Percentiles rank a stretch among this genome's conserved stretches.
Conservation (phyloP, 805 yeast genomes). For the Teunomyces atbi region DNA sequence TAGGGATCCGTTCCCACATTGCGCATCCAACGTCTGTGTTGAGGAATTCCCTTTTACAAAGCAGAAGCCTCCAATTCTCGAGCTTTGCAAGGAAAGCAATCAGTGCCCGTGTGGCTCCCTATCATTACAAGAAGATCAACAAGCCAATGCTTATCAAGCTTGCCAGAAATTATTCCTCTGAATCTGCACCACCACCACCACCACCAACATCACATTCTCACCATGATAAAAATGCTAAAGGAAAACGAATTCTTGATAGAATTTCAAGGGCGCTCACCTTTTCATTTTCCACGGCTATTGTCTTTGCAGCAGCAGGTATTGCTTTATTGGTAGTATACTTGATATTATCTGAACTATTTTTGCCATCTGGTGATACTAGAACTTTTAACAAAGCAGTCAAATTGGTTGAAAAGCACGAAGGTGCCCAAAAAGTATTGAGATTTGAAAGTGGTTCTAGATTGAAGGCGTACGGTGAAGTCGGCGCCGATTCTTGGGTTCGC, state of each 20-base stretch:
- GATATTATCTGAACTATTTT: conserved; percentile 72
- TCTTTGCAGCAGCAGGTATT: conserved; percentile 66
- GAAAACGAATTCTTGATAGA: conserved; percentile 42
- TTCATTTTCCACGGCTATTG: conserved; percentile 57
- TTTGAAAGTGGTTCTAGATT: conserved; percentile 57
- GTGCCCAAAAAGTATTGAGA: conserved; percentile 56
- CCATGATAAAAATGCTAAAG: conserved; percentile 38
- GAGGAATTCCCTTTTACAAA: neutral
- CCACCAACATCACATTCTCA: conserved; percentile 27
- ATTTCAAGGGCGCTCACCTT: conserved; percentile 60
- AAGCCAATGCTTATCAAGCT: neutral
- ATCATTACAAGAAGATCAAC: neutral
- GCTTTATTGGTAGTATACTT: conserved; percentile 70
- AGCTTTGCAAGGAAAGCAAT: neutral
- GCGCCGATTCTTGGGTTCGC: conserved; percentile 79
- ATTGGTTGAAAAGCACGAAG: conserved; percentile 65
- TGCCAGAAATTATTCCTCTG: conserved; percentile 4
- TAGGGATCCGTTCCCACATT: neutral
- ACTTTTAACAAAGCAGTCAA: conserved; percentile 85
- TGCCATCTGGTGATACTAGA: conserved; percentile 90
- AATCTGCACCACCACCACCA: conserved; percentile 33
- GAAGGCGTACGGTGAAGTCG: conserved; percentile 78
- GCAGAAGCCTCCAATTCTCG: neutral
- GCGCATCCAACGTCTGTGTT: neutral
- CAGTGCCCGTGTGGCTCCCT: neutral